Conservation (phyloP, 208 protist species). For the Novymonas esmeraldas region DNA sequence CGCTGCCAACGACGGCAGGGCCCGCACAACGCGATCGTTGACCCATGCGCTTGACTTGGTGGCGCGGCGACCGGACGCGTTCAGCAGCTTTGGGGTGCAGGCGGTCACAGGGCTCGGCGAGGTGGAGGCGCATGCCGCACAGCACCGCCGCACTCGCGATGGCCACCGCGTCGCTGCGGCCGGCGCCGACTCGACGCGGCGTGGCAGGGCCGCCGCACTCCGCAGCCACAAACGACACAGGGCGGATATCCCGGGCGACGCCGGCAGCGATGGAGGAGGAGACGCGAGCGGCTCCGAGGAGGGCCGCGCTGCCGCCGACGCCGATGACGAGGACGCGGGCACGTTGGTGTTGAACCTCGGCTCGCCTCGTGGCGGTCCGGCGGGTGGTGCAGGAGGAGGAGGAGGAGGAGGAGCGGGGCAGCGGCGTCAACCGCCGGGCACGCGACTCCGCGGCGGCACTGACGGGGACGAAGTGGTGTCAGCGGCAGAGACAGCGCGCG, state of each 20-base stretch:
- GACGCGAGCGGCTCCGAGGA: not conserved
- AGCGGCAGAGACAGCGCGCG: constrained; percentile 11
- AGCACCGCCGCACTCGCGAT: constrained; percentile 3
- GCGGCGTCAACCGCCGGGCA: not conserved
- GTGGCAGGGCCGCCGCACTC: not conserved
- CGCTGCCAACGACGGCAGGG: constrained; percentile 1
- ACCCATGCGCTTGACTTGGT: constrained; percentile 26
- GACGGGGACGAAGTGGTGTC: not conserved
- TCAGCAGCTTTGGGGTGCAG: constrained; percentile 11
- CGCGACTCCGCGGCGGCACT: too few species aligned
- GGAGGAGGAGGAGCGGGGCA: not conserved
- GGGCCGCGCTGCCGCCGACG: not conserved
- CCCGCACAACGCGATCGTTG: constrained; percentile 5
- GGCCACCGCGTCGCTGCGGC: not conserved
- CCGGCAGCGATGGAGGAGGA: not conserved
- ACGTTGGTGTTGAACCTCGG: constrained; percentile 12
- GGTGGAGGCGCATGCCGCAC: too few species aligned
- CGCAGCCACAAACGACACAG: constrained; percentile 5
- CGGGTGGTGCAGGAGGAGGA: not conserved
- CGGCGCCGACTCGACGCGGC: not conserved
- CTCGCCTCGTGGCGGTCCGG: not conserved
- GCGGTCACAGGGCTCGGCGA: not conserved
- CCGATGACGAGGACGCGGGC: not conserved
- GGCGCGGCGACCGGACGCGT: constrained; percentile 15
- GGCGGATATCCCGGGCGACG: not conserved